A percentile compares a stretch with the other conserved stretches of the same genome.
Evolutionary conservation across 2,329 filamentous ascomycete genomes (phyloP).

Genomic region (Gliomastix tumulicola): DNA sequence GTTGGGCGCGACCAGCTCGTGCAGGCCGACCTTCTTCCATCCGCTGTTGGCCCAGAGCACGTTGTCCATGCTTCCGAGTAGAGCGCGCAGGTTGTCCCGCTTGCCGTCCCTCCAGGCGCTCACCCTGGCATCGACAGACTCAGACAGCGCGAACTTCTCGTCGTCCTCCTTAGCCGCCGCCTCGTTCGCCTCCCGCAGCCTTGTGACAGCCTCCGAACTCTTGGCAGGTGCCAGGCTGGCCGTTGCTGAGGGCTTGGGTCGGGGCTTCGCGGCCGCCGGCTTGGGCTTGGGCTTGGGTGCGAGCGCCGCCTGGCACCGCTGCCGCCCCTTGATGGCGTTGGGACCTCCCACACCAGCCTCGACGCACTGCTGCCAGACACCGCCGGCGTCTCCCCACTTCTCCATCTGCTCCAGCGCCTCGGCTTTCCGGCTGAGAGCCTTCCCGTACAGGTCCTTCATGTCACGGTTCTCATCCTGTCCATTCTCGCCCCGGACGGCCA

Average conservation of each 20-base stretch:
- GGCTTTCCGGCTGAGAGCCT: constrained; percentile 88
- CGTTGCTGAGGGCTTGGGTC: constrained; percentile 33
- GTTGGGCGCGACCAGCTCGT: constrained; percentile 84
- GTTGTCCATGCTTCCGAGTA: constrained; percentile 78
- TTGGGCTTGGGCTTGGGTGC: constrained; percentile 56
- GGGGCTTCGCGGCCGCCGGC: constrained; percentile 36
- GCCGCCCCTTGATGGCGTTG: constrained; percentile 76
- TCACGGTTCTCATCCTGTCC: constrained; percentile 62
- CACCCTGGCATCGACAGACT: constrained; percentile 76
- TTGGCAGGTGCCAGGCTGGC: constrained; percentile 34
- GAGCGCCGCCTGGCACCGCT: constrained; percentile 83
- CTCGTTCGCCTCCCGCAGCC: constrained; percentile 75
- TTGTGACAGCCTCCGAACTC: constrained; percentile 70
- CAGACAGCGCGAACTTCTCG: constrained; percentile 84
- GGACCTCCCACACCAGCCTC: constrained; percentile 81
- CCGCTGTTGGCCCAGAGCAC: constrained; percentile 89
- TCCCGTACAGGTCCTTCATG: constrained; percentile 90
- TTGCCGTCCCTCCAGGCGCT: constrained; percentile 84
- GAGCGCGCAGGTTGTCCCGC: constrained; percentile 81
- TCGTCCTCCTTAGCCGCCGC: constrained; percentile 83
- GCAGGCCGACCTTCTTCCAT: constrained; percentile 95
- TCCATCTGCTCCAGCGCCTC: constrained; percentile 95
- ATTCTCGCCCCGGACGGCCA: constrained; percentile 56
- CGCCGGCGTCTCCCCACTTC: constrained; percentile 78
- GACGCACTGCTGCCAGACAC: constrained; percentile 76